These are phyloP conservation scores for Hymenoscyphus occultus DNA, from an alignment of 2,329 filamentous ascomycete genomes.

Conservation along the genomic window DNA sequence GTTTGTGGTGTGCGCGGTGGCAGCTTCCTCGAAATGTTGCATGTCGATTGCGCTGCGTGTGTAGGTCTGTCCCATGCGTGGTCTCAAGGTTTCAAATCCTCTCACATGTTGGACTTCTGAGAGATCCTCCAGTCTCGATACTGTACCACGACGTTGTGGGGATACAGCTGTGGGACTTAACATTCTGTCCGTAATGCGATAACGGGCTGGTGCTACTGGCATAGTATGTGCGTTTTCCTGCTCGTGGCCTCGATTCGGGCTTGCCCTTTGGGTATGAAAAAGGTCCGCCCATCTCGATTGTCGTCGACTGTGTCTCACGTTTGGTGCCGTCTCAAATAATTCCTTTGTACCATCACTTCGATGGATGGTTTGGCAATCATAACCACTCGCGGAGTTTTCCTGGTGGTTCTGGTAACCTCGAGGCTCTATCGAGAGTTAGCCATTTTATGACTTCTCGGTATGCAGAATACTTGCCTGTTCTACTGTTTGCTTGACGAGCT, in stretches of 20 bases:
- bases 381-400: neutral
- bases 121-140: neutral
- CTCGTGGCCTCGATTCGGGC: neutral
- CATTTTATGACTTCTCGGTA: neutral
- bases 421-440: neutral
- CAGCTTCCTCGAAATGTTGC: too few relatives aligned
- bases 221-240: neutral
- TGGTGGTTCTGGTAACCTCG: neutral
- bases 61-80: too few relatives aligned
- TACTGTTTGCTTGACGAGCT: neutral
- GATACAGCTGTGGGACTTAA: neutral
- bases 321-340: neutral
- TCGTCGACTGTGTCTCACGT: neutral
- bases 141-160: neutral
- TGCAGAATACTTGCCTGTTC: neutral
- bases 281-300: neutral
- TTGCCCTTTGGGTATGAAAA: neutral
- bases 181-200: neutral
- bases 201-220: neutral
- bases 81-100: too few relatives aligned
- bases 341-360: neutral
- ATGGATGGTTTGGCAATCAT: neutral
- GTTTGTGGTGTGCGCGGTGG: too few relatives aligned
- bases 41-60: too few relatives aligned
- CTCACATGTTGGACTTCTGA: neutral